Percentiles rank a stretch among this genome's conserved stretches.
Evolutionary conservation across 2,329 filamentous ascomycete species (phyloP).

Genomic region (Scedosporium apiospermum): DNA sequence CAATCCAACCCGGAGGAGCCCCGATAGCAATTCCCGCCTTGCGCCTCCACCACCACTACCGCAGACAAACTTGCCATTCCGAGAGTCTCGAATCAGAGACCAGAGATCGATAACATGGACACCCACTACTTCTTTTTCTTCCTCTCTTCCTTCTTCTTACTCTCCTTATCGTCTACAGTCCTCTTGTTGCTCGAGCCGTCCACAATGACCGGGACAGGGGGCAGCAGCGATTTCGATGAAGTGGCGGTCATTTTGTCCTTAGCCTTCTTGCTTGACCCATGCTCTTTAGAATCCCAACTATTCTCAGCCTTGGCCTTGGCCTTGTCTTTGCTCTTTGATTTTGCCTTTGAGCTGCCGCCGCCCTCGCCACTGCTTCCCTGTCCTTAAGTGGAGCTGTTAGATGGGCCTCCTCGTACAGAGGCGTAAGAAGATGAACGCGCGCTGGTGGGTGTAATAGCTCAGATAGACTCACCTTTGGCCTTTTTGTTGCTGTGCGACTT

Average conservation of each 20-base stretch:
- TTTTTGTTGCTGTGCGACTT: not conserved
- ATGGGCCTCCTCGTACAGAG: too few relatives aligned
- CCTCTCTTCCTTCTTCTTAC: not conserved
- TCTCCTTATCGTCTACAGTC: not conserved
- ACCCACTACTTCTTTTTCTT: constrained; percentile 1
- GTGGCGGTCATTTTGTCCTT: not conserved
- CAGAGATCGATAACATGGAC: too few relatives aligned
- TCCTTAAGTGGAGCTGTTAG: not conserved
- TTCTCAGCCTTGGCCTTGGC: not conserved
- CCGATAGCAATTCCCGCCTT: too few relatives aligned
- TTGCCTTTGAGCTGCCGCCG: not conserved
- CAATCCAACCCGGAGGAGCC: not conserved
- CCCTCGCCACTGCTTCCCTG: not conserved
- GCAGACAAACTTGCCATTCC: too few relatives aligned
- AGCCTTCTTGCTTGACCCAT: not conserved
- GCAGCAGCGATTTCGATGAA: not conserved
- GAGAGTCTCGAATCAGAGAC: not conserved
- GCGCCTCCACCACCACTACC: too few relatives aligned
- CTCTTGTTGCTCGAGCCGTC: not conserved
- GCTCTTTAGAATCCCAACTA: not conserved
- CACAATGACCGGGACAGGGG: not conserved
- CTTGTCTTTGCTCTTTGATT: not conserved
- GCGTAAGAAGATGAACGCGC: too few relatives aligned
- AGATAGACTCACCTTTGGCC: not conserved
- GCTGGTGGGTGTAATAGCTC: too few relatives aligned